Evolutionary conservation across 164 flowering plant species (phyloP).

Genomic region (Annona cherimola): DNA sequence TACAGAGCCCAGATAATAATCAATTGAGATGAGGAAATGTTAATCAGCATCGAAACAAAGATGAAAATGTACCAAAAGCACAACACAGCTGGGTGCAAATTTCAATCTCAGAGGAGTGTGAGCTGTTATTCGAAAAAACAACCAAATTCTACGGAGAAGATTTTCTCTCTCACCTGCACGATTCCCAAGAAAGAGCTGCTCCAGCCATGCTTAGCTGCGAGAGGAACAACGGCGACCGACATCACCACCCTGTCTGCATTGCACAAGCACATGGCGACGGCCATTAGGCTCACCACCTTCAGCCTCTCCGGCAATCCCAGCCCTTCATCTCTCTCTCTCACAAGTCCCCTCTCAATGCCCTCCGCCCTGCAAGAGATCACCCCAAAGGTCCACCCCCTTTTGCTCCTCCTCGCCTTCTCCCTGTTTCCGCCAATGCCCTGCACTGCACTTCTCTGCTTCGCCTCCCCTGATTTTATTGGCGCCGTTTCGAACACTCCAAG

Average conservation of each 20-base stretch:
- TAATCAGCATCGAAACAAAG: background rate
- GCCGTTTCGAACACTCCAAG: background rate
- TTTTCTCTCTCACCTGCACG: slow-evolving; percentile 58
- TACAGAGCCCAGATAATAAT: background rate
- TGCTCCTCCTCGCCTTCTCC: slow-evolving; percentile 1
- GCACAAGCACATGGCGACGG: slow-evolving; percentile 74
- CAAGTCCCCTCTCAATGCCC: slow-evolving; percentile 49
- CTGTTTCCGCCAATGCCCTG: background rate
- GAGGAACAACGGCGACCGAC: slow-evolving; percentile 92
- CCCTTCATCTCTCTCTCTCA: slow-evolving; percentile 10
- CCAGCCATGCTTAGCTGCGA: slow-evolving; percentile 76
- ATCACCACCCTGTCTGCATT: slow-evolving; percentile 91
- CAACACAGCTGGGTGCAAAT: background rate
- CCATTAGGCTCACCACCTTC: slow-evolving; percentile 75
- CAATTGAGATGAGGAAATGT: background rate
- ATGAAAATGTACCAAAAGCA: background rate
- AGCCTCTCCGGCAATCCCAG: slow-evolving; percentile 54
- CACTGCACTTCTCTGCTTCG: background rate
- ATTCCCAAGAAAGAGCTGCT: slow-evolving; percentile 81
- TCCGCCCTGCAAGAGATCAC: slow-evolving; percentile 49
- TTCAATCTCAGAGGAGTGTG: background rate
- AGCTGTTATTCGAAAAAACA: background rate
- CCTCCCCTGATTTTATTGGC: background rate
- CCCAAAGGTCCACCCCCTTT: slow-evolving; percentile 9
- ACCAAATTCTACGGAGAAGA: background rate